These are phyloP conservation scores for Populus euphratica DNA, from an alignment of 345 rosid species.

Conservation along the genomic window DNA sequence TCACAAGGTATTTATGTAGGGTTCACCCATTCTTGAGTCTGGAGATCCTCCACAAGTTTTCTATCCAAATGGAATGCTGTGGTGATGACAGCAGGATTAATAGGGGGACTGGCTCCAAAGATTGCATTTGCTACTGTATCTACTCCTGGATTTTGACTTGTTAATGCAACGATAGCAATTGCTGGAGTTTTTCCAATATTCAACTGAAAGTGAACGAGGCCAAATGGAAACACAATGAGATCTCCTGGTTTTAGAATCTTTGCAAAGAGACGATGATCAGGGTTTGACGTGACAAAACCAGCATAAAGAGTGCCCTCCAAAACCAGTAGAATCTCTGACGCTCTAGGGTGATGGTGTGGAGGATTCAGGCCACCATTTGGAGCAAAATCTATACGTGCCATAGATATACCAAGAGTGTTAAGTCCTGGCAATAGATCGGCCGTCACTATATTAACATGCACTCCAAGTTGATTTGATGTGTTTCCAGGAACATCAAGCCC, in stretches of 20 bases:
- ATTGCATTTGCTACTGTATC: slow-evolving; percentile 8
- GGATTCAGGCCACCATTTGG: slow-evolving; percentile 18
- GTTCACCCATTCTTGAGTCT: background rate
- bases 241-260: slow-evolving; percentile 17
- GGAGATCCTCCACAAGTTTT: background rate
- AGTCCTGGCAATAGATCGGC: slow-evolving; percentile 1
- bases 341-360: slow-evolving; percentile 22
- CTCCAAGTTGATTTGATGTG: background rate
- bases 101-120: background rate
- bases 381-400: background rate
- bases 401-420: background rate
- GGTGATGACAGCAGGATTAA: slow-evolving; percentile 11
- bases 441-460: background rate
- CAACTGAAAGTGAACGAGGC: slow-evolving; percentile 3
- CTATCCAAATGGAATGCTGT: slow-evolving; percentile 17
- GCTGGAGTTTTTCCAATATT: slow-evolving; percentile 8
- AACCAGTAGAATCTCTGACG: slow-evolving; percentile 9
- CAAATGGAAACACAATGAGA: slow-evolving; percentile 17
- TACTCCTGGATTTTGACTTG: slow-evolving; percentile 18
- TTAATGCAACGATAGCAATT: slow-evolving; percentile 14
- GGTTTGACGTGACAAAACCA: slow-evolving; percentile 18
- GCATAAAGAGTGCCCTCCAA: slow-evolving; percentile 3
- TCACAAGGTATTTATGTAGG: background rate
- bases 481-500: background rate
- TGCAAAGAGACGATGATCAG: slow-evolving; percentile 3